These are phyloP conservation scores for Boletellus sp. DNA, from an alignment of 1,284 basidiomycete genomes.

Conservation along the genomic window DNA sequence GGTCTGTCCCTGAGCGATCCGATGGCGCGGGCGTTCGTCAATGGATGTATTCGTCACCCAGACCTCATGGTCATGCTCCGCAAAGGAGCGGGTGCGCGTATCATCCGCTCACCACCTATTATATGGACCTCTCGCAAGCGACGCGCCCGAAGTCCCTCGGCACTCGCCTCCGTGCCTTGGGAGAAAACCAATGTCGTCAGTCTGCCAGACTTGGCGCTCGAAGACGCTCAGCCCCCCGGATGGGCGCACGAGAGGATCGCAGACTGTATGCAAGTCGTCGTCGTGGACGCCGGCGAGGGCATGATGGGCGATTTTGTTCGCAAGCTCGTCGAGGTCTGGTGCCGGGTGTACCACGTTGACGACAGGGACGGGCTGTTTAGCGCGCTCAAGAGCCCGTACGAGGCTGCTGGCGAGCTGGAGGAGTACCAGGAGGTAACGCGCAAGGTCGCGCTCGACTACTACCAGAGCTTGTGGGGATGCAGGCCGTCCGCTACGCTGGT, in stretches of 20 bases:
- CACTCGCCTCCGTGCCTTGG: slow-evolving; percentile 23
- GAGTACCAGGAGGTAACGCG: slow-evolving; percentile 5
- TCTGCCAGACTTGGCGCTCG: slow-evolving; percentile 18
- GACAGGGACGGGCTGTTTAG: slow-evolving; percentile 18
- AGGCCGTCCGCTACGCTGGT: slow-evolving; percentile 13
- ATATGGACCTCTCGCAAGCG: slow-evolving; percentile 30
- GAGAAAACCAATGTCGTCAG: slow-evolving; percentile 14
- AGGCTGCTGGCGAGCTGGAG: slow-evolving; percentile 27
- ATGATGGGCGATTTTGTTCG: slow-evolving; percentile 26
- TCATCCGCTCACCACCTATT: slow-evolving; percentile 24
- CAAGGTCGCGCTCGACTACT: slow-evolving; percentile 13
- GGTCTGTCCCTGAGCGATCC: slow-evolving; percentile 29
- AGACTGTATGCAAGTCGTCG: slow-evolving; percentile 30
- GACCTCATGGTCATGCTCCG: slow-evolving; percentile 32
- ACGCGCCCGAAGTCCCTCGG: slow-evolving; percentile 24
- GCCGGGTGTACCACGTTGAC: slow-evolving; percentile 23
- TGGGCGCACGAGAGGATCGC: slow-evolving; percentile 12
- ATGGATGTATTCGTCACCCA: slow-evolving; percentile 30
- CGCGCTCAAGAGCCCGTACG: slow-evolving; percentile 18
- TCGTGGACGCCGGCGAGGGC: slow-evolving; percentile 26
- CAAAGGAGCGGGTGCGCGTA: slow-evolving; percentile 24
- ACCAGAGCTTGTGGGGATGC: slow-evolving; percentile 27
- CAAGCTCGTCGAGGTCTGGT: slow-evolving; percentile 29
- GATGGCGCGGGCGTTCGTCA: slow-evolving; percentile 26
- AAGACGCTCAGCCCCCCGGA: slow-evolving; percentile 23